These are phyloP conservation scores for Diospyros kaki DNA, from an alignment of 148 eudicot genomes.

Conservation along the genomic window DNA sequence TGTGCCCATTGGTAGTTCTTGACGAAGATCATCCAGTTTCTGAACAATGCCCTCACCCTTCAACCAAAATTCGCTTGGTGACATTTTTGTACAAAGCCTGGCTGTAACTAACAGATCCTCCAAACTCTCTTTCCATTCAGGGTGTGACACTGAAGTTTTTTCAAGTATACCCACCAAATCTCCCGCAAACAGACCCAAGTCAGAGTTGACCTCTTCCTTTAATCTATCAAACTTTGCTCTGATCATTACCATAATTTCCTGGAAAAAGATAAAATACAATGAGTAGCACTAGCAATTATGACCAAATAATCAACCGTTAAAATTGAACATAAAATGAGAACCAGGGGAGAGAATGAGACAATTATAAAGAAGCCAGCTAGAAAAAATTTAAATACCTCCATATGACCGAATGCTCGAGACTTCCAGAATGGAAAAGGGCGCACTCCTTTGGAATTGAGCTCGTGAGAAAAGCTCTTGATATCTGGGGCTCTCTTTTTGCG, in stretches of 20 bases:
- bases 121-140: constrained; percentile 67
- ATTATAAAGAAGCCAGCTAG: background rate
- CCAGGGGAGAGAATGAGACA: background rate
- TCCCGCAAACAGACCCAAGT: constrained; percentile 89
- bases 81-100: constrained; percentile 83
- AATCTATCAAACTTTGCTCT: constrained; percentile 81
- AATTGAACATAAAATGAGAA: constrained; percentile 1
- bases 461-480: constrained; percentile 97
- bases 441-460: constrained; percentile 97
- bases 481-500: constrained; percentile 74
- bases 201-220: constrained; percentile 90
- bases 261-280: constrained; percentile 16
- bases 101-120: constrained; percentile 83
- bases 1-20: constrained; percentile 78
- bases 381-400: constrained; percentile 46
- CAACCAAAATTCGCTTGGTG: constrained; percentile 77
- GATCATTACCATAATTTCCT: constrained; percentile 87
- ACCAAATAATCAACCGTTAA: background rate
- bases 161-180: constrained; percentile 80
- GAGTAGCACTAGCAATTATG: background rate
- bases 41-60: constrained; percentile 91
- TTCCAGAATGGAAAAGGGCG: constrained; percentile 88
- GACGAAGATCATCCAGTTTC: constrained; percentile 87
- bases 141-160: constrained; percentile 43
- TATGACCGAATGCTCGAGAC: constrained; percentile 78